phyloP scores from a whole-genome alignment of 805 yeast genomes.

The Yarrowia alimentaria region DNA sequence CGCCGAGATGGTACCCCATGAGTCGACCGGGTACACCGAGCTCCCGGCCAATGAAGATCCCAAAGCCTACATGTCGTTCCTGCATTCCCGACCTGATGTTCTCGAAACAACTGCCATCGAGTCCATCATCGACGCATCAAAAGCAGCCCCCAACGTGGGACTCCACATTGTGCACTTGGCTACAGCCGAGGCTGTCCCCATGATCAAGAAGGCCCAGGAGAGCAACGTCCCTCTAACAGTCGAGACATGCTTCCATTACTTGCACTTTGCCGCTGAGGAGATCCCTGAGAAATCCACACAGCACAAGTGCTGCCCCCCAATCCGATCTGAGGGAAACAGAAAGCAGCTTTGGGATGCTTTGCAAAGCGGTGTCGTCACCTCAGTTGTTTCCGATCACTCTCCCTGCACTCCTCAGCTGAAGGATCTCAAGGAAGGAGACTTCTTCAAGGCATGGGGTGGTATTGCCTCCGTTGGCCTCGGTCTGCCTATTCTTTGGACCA shows the following conservation, averaged over 20 bases:
- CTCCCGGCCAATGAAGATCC: slow-evolving; percentile 46
- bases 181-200: slow-evolving; percentile 76
- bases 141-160: slow-evolving; percentile 41
- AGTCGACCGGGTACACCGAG: slow-evolving; percentile 29
- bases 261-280: slow-evolving; percentile 71
- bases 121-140: slow-evolving; percentile 62
- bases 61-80: slow-evolving; percentile 63
- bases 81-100: slow-evolving; percentile 83
- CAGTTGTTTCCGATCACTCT: slow-evolving; percentile 93
- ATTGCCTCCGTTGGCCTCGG: slow-evolving; percentile 92
- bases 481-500: slow-evolving; percentile 75
- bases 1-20: slow-evolving; percentile 65
- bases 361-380: slow-evolving; percentile 59
- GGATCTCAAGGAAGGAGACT: slow-evolving; percentile 78
- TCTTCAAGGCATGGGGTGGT: slow-evolving; percentile 95
- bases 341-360: slow-evolving; percentile 76
- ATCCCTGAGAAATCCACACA: slow-evolving; percentile 77
- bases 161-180: slow-evolving; percentile 91
- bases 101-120: slow-evolving; percentile 84
- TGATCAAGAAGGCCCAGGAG: slow-evolving; percentile 62
- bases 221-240: slow-evolving; percentile 54
- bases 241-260: slow-evolving; percentile 93
- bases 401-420: slow-evolving; percentile 94
- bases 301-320: slow-evolving; percentile 95
- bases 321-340: slow-evolving; percentile 71